Base-by-base conservation (phyloP, 768 basidiomycete species). In the Postia placenta region DNA sequence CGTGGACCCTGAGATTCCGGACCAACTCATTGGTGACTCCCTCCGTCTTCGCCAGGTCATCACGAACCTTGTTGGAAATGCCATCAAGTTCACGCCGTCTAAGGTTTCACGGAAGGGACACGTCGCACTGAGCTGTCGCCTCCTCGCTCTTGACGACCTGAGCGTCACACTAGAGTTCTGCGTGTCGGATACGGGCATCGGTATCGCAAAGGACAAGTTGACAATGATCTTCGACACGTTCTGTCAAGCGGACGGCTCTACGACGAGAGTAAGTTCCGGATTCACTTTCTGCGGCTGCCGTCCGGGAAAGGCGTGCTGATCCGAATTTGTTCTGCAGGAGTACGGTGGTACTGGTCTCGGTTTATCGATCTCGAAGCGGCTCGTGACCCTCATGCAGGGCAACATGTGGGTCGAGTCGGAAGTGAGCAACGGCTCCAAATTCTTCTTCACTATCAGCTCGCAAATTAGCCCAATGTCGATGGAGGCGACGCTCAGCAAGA, bases 191-290 rank as follows among this genome's bases (percentile, higher is more conserved):
- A 97, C 94, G 1, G 96, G 96, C 48, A 99, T 99, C 59, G 96
- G 96, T 45, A 98, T 99, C 64, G 92, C 95, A 48, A 92, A 93
- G 64, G 96, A 98, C 67, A 98, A 98, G 73, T 71, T 98, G 56
- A 95, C 94, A 62, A 74, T 98, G 61, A 98, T 98, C 64, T 99
- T 98, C 69, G 96, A 99, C 63, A 98, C 96, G 1, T 99, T 99
- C 70, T 92, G 91, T 56, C 96, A 98, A 64, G 96, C 96, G 0
- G 96, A 98, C 73, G 96, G 96, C 22, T 97, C 93, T 6, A 98
- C 96, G 3, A 98, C 94, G 4, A 70, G 95, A 61, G 91, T 90
- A 58, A 37, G 85, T 73, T 6, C 27, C 26, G 33, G n/a, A 38
- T 14, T 17, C 14, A 14, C 36, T 24, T 20, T n/a, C 11, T 46